A percentile compares a stretch with the other conserved stretches of the same genome.
These are phyloP conservation scores for Sarocladium strictum DNA, from an alignment of 2,329 filamentous ascomycete genomes.

Conservation along the genomic window DNA sequence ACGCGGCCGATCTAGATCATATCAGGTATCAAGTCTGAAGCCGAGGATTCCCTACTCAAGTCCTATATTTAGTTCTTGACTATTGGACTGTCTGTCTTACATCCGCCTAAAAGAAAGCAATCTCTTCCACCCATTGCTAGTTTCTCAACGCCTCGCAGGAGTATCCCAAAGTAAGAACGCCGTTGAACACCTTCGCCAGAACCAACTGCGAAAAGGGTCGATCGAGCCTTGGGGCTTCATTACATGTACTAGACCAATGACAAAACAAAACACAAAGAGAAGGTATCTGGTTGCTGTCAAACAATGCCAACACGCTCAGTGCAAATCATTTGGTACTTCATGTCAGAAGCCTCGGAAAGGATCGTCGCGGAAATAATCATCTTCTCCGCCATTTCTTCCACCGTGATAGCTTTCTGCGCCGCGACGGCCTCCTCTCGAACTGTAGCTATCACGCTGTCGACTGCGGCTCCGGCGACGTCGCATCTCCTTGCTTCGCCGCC, in stretches of 20 bases:
- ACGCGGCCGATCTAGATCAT: no score
- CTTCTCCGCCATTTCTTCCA: conserved; percentile 41
- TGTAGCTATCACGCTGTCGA: conserved; percentile 46
- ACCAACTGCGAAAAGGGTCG: background rate
- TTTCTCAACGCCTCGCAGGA: no score
- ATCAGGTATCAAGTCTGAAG: no score
- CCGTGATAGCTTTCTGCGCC: conserved; percentile 41
- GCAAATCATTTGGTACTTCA: background rate
- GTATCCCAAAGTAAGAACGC: background rate
- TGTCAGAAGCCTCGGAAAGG: conserved; percentile 55
- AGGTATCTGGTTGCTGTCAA: conserved; percentile 5
- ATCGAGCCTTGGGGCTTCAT: background rate
- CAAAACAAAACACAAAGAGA: conserved; percentile 5
- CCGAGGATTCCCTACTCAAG: no score
- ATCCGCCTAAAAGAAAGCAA: no score
- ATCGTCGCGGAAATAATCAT: conserved; percentile 54
- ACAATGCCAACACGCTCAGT: background rate
- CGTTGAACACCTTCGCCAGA: background rate
- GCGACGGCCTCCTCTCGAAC: conserved; percentile 34
- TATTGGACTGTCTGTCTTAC: background rate
- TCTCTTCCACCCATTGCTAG: no score
- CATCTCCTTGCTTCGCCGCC: conserved; percentile 50
- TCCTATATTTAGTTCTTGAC: background rate
- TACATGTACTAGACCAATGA: background rate
- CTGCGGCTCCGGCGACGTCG: conserved; percentile 48